phyloP scores from a whole-genome alignment of 257 asterid species.

The Fraxinus americana region DNA sequence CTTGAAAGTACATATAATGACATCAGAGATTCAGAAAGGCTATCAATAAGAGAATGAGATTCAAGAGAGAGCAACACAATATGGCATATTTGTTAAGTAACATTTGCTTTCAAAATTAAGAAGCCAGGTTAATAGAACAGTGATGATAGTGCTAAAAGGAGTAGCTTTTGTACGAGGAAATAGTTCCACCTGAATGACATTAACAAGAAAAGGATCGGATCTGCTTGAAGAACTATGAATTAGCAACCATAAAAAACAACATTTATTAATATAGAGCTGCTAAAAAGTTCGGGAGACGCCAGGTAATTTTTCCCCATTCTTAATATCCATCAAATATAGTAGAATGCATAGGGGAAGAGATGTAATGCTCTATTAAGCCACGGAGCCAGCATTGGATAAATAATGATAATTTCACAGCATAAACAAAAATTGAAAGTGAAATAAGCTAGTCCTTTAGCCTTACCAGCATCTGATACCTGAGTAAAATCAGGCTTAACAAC shows the following conservation, averaged over 20 bases:
- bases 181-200: slow-evolving; percentile 1
- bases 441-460: slow-evolving; percentile 26
- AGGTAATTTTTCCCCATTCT: not conserved
- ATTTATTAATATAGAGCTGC: too few species aligned
- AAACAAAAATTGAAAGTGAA: not conserved
- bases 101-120: not conserved
- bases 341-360: not conserved
- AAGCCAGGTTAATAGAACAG: not conserved
- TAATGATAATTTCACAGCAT: slow-evolving; percentile 12
- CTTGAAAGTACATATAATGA: not conserved
- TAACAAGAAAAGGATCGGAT: slow-evolving; percentile 10
- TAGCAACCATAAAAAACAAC: not conserved
- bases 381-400: not conserved
- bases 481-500: slow-evolving; percentile 40
- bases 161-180: not conserved
- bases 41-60: not conserved
- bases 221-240: not conserved
- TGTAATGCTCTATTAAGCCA: not conserved
- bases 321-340: not conserved
- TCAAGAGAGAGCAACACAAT: not conserved
- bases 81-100: not conserved
- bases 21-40: not conserved
- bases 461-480: slow-evolving; percentile 48
- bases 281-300: not conserved
- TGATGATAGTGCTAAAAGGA: not conserved